Conservation (phyloP, 805 yeast species). For the Candida pseudoglaebosa region DNA sequence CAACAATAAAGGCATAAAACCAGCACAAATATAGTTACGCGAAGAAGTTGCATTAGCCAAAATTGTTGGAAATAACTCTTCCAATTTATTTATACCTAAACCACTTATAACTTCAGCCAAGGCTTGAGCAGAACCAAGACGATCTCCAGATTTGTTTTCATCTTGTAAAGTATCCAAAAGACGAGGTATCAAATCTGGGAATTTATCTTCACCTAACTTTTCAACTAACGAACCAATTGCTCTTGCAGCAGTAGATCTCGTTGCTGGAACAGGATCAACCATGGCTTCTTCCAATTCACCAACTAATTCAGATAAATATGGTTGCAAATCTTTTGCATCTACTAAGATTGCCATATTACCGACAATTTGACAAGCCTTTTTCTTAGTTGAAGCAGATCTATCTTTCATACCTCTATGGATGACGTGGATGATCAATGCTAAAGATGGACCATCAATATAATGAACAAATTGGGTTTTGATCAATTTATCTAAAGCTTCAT, state of each 20-base stretch:
- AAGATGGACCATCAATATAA: slow-evolving; percentile 95
- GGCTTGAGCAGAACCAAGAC: slow-evolving; percentile 97
- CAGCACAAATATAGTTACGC: slow-evolving; percentile 78
- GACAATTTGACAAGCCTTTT: slow-evolving; percentile 94
- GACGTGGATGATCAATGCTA: slow-evolving; percentile 91
- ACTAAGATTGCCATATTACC: slow-evolving; percentile 98
- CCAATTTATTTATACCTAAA: slow-evolving; percentile 80
- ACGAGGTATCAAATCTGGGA: slow-evolving; percentile 87
- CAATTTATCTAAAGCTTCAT: slow-evolving; percentile 78
- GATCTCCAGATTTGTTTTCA: slow-evolving; percentile 77
- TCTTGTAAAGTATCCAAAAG: slow-evolving; percentile 74
- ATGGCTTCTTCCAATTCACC: slow-evolving; percentile 85
- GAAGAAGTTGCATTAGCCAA: slow-evolving; percentile 64
- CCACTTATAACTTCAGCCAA: slow-evolving; percentile 92
- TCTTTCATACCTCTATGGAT: slow-evolving; percentile 94
- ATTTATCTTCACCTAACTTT: slow-evolving; percentile 90
- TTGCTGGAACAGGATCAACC: slow-evolving; percentile 98
- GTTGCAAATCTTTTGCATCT: slow-evolving; percentile 78
- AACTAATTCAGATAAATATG: slow-evolving; percentile 75
- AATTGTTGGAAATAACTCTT: slow-evolving; percentile 80
- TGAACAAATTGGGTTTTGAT: slow-evolving; percentile 93
- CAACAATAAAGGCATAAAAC: slow-evolving; percentile 83
- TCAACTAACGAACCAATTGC: slow-evolving; percentile 96
- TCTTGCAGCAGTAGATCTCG: slow-evolving; percentile 96
- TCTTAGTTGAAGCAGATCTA: slow-evolving; percentile 87